These are phyloP conservation scores for Coffea humblotiana DNA, from an alignment of 305 asterid species.

Conservation along the genomic window DNA sequence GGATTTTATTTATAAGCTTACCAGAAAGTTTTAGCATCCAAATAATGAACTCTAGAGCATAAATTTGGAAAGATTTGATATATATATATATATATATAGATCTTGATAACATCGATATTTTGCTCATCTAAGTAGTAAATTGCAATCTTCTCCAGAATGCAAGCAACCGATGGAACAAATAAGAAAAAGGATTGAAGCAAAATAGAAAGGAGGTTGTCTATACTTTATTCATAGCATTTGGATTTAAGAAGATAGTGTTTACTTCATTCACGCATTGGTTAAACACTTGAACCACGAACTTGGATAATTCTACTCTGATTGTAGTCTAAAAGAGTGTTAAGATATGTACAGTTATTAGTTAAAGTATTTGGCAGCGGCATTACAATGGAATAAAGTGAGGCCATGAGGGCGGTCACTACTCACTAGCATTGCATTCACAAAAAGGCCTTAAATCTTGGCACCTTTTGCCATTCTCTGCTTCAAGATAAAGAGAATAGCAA, in stretches of 20 bases:
- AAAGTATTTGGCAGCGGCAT: background rate
- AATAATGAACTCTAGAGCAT: no score
- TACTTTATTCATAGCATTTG: background rate
- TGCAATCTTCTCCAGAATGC: no score
- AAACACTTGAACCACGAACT: no score
- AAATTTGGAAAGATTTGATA: no score
- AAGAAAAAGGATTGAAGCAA: no score
- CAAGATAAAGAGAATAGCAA: conserved; percentile 4
- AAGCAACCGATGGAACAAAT: no score
- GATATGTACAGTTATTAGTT: background rate
- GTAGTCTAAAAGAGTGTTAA: background rate
- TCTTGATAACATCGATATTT: no score
- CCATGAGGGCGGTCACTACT: conserved; percentile 6
- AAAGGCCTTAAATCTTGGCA: conserved; percentile 10
- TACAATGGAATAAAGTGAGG: background rate
- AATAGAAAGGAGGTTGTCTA: no score
- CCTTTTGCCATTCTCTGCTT: conserved; percentile 13
- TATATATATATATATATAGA: no score
- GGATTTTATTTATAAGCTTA: no score
- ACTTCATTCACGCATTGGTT: background rate
- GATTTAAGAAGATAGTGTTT: background rate
- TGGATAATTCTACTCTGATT: background rate
- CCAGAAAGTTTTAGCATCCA: no score
- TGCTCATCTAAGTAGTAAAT: no score
- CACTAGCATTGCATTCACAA: conserved; percentile 8